Evolutionary conservation across 2,329 filamentous ascomycete genomes (phyloP), one percentile per base, ranked within the genome.

Genomic region (Colletotrichum orchidophilum): DNA sequence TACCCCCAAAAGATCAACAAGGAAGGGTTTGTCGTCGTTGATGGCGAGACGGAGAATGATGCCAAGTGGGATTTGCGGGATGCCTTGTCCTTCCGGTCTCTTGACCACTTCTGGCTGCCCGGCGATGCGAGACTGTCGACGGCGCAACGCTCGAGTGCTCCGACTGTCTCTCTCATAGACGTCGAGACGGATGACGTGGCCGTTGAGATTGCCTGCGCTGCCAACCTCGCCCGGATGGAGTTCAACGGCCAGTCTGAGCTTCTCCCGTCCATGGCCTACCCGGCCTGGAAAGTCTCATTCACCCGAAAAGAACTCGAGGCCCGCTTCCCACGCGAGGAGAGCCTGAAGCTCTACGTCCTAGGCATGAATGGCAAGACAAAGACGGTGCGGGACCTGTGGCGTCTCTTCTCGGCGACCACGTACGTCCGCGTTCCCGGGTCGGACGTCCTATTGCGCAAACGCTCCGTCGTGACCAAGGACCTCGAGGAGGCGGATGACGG

Each of bases 41-140:
- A 74, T 15, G 67, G 66, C 1, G 63, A 84, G 72, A 73, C 75
- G 74, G 12, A 84, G 87, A 75, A 94, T 74, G 90, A 93, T 76
- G 92, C 90, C 7, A 46, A 18, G 39, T 46, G 39, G 39, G 39
- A 93, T 78, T 83, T 92, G 65, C 82, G 92, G 18, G 92, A 94
- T 78, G 85, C 86, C 42, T 83, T 94, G 39, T 88, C 90, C 29
- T 93, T 94, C 81, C 86, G 89, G 63, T 89, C 89, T 74, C 89
- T 93, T 74, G 88, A 90, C 24, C 92, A 91, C 77, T 94, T 94
- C 82, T 85, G 86, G 67, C 83, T 92, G 57, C 91, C 92, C 0
- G 86, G 86, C 24, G 92, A 94, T 74, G 76, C 80, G 3, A 77
- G 83, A 11, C 77, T 79, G 27, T 21, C 75, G 42, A 24, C 55